Evolutionary conservation across 495 filamentous ascomycete genomes (phyloP).

Genomic region (Trichoderma erinaceum): DNA sequence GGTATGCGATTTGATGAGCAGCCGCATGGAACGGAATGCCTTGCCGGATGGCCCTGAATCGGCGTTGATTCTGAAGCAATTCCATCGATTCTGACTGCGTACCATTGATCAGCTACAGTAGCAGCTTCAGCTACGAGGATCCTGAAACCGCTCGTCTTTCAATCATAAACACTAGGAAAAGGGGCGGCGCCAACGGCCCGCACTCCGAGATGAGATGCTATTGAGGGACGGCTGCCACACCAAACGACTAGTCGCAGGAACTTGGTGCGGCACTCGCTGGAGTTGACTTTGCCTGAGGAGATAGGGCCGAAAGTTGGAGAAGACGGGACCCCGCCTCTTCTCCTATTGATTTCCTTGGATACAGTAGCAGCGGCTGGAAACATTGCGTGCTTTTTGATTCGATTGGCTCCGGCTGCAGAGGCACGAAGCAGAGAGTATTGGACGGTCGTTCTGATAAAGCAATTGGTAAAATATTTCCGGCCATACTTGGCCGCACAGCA

Average conservation of each 20-base stretch:
- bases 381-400: background rate
- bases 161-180: background rate
- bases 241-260: background rate
- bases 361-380: background rate
- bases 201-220: constrained; percentile 9
- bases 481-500: too few species aligned
- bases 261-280: background rate
- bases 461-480: too few species aligned
- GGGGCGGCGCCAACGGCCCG: constrained; percentile 13
- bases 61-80: background rate
- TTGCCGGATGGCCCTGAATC: too few species aligned
- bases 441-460: too few species aligned
- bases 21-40: too few species aligned
- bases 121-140: background rate
- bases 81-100: background rate
- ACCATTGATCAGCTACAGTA: background rate
- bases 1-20: too few species aligned
- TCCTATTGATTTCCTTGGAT: background rate
- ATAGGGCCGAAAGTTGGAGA: constrained; percentile 3
- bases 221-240: constrained; percentile 1
- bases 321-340: background rate
- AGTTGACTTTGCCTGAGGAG: constrained; percentile 3
- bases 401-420: too few species aligned
- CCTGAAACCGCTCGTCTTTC: background rate
- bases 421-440: too few species aligned